Conservation (phyloP, 73 alveolate species). For the Paramecium tetraurelia region DNA sequence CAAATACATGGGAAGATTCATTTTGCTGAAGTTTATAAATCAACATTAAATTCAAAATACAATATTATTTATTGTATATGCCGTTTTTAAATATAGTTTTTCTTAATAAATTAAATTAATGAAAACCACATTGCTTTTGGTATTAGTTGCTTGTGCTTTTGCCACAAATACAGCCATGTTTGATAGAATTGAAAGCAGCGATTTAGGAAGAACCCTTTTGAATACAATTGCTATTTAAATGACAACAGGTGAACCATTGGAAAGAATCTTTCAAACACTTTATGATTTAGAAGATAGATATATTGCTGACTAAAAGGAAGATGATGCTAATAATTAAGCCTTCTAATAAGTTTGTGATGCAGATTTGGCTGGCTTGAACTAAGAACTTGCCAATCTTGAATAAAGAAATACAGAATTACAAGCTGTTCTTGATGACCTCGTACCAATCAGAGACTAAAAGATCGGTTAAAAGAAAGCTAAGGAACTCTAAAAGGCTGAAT, state of each 20-base stretch:
- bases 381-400: conserved; percentile 46
- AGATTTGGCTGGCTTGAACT: conserved; percentile 36
- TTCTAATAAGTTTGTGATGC: conserved; percentile 48
- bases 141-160: neutral
- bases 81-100: neutral
- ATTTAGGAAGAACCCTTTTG: neutral
- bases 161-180: neutral
- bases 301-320: conserved; percentile 44
- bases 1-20: conserved; percentile 65
- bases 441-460: conserved; percentile 9
- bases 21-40: neutral
- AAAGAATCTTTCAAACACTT: conserved; percentile 37
- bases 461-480: neutral
- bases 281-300: conserved; percentile 50
- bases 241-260: conserved; percentile 5
- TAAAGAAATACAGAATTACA: conserved; percentile 12
- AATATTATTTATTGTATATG: neutral
- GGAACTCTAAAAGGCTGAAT: neutral
- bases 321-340: conserved; percentile 10
- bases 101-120: neutral
- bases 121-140: neutral
- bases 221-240: conserved; percentile 24
- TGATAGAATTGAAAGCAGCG: neutral
- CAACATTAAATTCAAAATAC: neutral
- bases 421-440: conserved; percentile 37